Conservation (phyloP, 1,284 basidiomycete species). For the Takashimella koratensis region DNA sequence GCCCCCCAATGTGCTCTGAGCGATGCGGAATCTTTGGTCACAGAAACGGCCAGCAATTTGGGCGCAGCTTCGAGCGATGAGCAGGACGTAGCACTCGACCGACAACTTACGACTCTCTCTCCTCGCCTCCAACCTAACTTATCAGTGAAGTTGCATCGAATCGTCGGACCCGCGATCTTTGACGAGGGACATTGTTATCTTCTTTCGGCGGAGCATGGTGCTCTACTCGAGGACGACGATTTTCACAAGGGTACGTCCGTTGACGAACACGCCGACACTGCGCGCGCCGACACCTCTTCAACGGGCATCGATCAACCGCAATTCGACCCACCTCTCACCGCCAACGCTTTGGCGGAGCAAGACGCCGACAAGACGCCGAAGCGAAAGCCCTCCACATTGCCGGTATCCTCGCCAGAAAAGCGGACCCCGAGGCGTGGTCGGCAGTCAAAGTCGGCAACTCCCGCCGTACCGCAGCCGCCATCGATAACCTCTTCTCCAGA, state of each 20-base stretch:
- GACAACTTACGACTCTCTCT: conserved; percentile 15
- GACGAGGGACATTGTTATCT: conserved; percentile 36
- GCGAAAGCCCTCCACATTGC: background rate
- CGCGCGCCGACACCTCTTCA: background rate
- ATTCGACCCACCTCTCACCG: conserved; percentile 1
- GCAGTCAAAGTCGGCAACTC: background rate
- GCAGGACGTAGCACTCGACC: conserved; percentile 11
- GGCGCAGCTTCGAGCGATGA: conserved; percentile 22
- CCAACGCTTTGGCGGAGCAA: background rate
- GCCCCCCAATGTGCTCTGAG: conserved; percentile 33
- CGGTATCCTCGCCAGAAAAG: background rate
- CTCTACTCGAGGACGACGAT: conserved; percentile 1
- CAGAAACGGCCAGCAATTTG: conserved; percentile 18
- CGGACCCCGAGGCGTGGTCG: background rate
- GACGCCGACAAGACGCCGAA: background rate
- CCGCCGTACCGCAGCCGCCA: conserved; percentile 1
- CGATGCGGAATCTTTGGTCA: conserved; percentile 18
- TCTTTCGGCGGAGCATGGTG: conserved; percentile 15
- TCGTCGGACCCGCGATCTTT: conserved; percentile 31
- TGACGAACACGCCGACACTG: background rate
- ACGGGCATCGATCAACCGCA: background rate
- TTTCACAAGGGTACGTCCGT: background rate
- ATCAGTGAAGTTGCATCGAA: conserved; percentile 26
- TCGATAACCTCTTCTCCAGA: background rate
- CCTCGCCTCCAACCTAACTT: conserved; percentile 24